Percentiles rank a stretch among this genome's conserved stretches.
Conservation (phyloP, 805 yeast genomes). For the Ogataea paraovalis region DNA sequence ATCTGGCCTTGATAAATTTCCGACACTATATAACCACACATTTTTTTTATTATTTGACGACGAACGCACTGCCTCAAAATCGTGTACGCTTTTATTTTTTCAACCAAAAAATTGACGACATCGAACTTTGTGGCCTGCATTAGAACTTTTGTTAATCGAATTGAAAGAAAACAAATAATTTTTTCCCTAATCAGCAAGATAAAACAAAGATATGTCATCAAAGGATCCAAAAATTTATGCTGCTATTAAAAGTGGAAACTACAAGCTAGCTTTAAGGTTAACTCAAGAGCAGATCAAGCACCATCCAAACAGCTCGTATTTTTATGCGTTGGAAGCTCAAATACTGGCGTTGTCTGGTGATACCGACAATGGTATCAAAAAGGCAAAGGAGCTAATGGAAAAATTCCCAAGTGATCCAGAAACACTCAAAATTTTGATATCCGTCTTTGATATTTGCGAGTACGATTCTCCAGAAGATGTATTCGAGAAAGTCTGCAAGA, state of each 20-base stretch:
- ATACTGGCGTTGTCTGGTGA: constrained; percentile 34
- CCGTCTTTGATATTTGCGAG: constrained; percentile 38
- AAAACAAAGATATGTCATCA: constrained; percentile 15
- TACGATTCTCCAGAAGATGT: constrained; percentile 39
- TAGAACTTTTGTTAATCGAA: too few species aligned
- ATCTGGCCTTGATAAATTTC: too few species aligned
- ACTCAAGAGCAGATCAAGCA: constrained; percentile 46
- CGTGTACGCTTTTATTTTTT: not conserved
- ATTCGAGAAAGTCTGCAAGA: constrained; percentile 56
- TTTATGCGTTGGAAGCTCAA: constrained; percentile 42
- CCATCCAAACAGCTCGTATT: constrained; percentile 55
- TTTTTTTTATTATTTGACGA: too few species aligned
- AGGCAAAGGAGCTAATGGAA: constrained; percentile 26
- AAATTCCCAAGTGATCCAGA: constrained; percentile 52
- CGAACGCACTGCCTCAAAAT: not conserved
- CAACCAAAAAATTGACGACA: not conserved
- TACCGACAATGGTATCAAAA: constrained; percentile 30
- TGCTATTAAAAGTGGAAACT: constrained; percentile 41
- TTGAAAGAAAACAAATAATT: too few species aligned
- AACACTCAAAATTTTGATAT: constrained; percentile 45
- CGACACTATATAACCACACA: too few species aligned
- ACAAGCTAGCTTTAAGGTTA: constrained; percentile 47
- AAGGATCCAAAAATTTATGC: constrained; percentile 18
- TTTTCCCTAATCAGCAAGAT: too few species aligned
- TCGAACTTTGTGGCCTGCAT: not conserved